Conservation (phyloP, 1,284 basidiomycete species). For the Lignosus rhinocerotis region DNA sequence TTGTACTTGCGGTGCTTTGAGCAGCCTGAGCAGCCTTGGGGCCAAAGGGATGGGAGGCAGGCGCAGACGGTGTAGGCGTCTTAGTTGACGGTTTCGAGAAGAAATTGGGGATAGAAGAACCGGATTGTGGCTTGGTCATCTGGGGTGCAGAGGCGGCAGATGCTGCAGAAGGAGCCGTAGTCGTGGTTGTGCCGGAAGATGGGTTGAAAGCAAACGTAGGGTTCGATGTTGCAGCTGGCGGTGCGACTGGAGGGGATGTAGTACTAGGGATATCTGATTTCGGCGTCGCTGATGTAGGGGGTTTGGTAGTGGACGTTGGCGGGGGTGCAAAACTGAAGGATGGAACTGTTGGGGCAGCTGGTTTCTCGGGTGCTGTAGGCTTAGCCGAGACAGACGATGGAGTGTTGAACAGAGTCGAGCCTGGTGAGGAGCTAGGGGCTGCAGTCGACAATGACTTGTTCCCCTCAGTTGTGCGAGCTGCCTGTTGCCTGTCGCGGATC, state of each 20-base stretch:
- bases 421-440: slow-evolving; percentile 16
- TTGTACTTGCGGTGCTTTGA: slow-evolving; percentile 1
- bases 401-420: slow-evolving; percentile 16
- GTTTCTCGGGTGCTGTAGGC: background rate
- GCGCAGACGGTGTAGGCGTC: background rate
- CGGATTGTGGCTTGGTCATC: slow-evolving; percentile 4
- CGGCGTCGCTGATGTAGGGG: slow-evolving; percentile 7
- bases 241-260: slow-evolving; percentile 3
- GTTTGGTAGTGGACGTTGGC: slow-evolving; percentile 7
- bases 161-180: slow-evolving; percentile 7
- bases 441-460: slow-evolving; percentile 20
- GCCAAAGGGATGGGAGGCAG: slow-evolving; percentile 29
- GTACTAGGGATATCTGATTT: slow-evolving; percentile 9
- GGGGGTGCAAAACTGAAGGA: slow-evolving; percentile 14
- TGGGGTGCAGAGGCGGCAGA: slow-evolving; percentile 8
- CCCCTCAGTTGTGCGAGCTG: slow-evolving; percentile 15
- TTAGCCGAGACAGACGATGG: background rate
- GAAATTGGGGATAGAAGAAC: slow-evolving; percentile 23
- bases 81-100: slow-evolving; percentile 21
- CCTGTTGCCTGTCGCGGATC: slow-evolving; percentile 31
- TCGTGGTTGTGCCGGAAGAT: slow-evolving; percentile 11
- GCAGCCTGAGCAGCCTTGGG: slow-evolving; percentile 10
- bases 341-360: slow-evolving; percentile 1
- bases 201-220: slow-evolving; percentile 20
- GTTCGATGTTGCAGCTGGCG: slow-evolving; percentile 13